phyloP scores from a whole-genome alignment of 768 basidiomycete species.

The Boletus barrowsii region DNA sequence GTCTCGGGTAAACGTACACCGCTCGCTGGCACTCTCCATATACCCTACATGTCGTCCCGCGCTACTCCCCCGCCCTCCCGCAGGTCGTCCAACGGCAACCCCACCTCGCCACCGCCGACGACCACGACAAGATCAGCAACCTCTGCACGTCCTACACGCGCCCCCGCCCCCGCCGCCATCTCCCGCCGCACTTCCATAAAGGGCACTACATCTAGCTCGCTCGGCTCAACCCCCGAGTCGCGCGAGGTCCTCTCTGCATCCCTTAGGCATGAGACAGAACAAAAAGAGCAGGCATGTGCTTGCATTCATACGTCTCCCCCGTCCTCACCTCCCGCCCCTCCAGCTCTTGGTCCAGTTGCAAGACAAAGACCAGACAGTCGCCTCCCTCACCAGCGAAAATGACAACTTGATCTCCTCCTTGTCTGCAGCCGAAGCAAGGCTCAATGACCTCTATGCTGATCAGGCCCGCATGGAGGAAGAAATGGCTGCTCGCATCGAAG shows the following conservation, averaged over 20 bases:
- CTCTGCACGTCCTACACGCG: slow-evolving; percentile 58
- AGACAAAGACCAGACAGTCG: slow-evolving; percentile 71
- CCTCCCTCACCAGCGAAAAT: slow-evolving; percentile 61
- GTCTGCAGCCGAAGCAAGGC: slow-evolving; percentile 63
- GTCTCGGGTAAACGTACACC: slow-evolving; percentile 1
- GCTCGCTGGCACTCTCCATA: slow-evolving; percentile 26
- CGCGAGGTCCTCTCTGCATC: slow-evolving; percentile 57
- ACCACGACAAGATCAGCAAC: slow-evolving; percentile 41
- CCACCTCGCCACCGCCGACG: slow-evolving; percentile 42
- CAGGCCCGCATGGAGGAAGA: slow-evolving; percentile 81
- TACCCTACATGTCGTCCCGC: slow-evolving; percentile 34
- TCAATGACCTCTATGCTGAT: slow-evolving; percentile 78
- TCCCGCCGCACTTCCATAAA: slow-evolving; percentile 53
- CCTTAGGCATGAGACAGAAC: slow-evolving; percentile 73
- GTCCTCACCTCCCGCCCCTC: slow-evolving; percentile 7
- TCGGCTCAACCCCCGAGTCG: slow-evolving; percentile 42
- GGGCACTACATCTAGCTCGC: slow-evolving; percentile 36
- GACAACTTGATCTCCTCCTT: slow-evolving; percentile 61
- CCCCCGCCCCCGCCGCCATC: slow-evolving; percentile 43
- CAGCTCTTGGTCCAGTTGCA: slow-evolving; percentile 77
- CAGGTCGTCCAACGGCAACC: slow-evolving; percentile 41
- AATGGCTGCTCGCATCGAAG: slow-evolving; percentile 76
- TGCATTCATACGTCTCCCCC: slow-evolving; percentile 3
- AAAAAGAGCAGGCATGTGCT: slow-evolving; percentile 69
- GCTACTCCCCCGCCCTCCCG: slow-evolving; percentile 44